A percentile compares a stretch with the other conserved stretches of the same genome.
Conservation (phyloP, 176 grass and related monocot species). For the Rhynchospora pubera region DNA sequence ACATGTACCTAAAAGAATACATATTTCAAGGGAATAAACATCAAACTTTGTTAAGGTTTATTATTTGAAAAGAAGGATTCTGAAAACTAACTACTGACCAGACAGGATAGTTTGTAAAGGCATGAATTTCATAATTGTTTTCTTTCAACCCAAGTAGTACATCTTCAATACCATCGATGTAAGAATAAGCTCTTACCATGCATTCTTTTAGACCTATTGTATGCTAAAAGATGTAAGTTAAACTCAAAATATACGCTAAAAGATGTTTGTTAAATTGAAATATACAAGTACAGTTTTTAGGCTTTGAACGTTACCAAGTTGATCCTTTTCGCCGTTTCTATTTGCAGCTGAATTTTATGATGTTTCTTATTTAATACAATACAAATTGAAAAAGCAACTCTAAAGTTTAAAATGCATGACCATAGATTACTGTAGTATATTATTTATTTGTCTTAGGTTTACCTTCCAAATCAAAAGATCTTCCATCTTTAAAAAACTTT, state of each 20-base stretch:
- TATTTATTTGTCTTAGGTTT: constrained; percentile 19
- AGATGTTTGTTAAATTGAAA: background rate
- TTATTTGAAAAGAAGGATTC: background rate
- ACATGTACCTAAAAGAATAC: constrained; percentile 59
- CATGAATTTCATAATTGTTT: constrained; percentile 91
- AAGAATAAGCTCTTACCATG: constrained; percentile 81
- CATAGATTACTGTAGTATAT: background rate
- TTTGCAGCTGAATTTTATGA: background rate
- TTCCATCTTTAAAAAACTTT: constrained; percentile 93
- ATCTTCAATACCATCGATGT: constrained; percentile 73
- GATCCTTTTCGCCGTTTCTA: background rate
- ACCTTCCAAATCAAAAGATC: constrained; percentile 90
- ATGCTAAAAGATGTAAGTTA: background rate
- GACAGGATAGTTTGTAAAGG: constrained; percentile 96
- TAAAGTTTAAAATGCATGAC: background rate
- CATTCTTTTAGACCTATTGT: constrained; percentile 81
- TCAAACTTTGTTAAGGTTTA: background rate
- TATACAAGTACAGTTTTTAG: background rate
- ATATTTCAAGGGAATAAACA: constrained; percentile 36
- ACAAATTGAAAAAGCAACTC: too few species aligned
- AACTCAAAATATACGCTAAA: background rate
- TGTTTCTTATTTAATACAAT: background rate
- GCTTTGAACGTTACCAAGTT: background rate
- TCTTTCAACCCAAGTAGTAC: constrained; percentile 66
- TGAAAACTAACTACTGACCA: constrained; percentile 81